A percentile compares a stretch with the other conserved stretches of the same genome.
Evolutionary conservation across 2,329 filamentous ascomycete genomes (phyloP).

Genomic region (Herpotrichia juniperi): DNA sequence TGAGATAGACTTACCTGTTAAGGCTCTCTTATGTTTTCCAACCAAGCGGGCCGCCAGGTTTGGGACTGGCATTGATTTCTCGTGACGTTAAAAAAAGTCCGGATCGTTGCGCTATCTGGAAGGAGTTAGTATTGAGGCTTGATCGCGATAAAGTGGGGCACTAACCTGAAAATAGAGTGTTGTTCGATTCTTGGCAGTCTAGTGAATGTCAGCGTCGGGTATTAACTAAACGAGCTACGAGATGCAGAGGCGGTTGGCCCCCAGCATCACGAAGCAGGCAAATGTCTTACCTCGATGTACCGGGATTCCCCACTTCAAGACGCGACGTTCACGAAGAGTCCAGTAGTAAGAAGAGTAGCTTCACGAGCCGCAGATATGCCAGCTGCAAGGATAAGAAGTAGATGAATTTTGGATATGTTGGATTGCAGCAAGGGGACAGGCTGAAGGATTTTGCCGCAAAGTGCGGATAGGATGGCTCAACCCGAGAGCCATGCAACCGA

Average conservation of each 20-base stretch:
- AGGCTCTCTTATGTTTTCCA: constrained; percentile 59
- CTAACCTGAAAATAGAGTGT: constrained; percentile 53
- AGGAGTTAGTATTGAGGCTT: constrained; percentile 7
- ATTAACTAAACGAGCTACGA: constrained; percentile 9
- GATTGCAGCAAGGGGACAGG: background rate
- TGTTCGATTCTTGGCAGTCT: constrained; percentile 51
- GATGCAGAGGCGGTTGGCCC: background rate
- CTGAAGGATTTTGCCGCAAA: background rate
- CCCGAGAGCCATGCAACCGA: background rate
- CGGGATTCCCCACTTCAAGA: constrained; percentile 74
- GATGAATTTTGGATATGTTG: constrained; percentile 1
- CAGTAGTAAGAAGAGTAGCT: background rate
- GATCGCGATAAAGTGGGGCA: constrained; percentile 5
- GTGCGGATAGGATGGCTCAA: constrained; percentile 3
- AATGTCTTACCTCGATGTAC: constrained; percentile 58
- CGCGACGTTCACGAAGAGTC: constrained; percentile 66
- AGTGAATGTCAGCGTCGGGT: constrained; percentile 13
- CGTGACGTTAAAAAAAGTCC: constrained; percentile 60
- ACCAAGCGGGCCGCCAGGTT: constrained; percentile 46
- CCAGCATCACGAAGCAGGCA: background rate
- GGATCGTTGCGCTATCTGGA: constrained; percentile 62
- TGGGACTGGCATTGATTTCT: constrained; percentile 50
- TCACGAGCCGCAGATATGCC: background rate
- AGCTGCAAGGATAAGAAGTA: background rate
- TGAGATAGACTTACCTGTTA: constrained; percentile 50